Evolutionary conservation across 306 rosid genomes (phyloP).

Genomic region (Betula pendula): DNA sequence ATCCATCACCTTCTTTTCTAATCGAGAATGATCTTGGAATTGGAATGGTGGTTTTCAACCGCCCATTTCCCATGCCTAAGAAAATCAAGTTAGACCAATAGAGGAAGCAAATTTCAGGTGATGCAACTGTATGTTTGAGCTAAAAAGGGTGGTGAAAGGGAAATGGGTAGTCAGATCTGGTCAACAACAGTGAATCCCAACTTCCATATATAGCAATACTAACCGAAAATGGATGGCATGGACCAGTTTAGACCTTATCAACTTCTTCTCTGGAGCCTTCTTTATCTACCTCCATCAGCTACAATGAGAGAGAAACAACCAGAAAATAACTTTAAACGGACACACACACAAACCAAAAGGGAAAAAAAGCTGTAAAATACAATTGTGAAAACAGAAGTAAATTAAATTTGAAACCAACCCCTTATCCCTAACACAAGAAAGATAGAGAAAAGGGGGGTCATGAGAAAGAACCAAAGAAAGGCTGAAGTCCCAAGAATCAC

Average conservation of each 20-base stretch:
- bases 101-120: slow-evolving; percentile 37
- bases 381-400: slow-evolving; percentile 9
- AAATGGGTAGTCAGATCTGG: slow-evolving; percentile 78
- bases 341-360: slow-evolving; percentile 26
- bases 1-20: slow-evolving; percentile 44
- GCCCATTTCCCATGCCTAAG: slow-evolving; percentile 63
- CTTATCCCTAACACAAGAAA: slow-evolving; percentile 67
- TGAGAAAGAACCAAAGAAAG: slow-evolving; percentile 69
- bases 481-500: slow-evolving; percentile 71
- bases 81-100: slow-evolving; percentile 35
- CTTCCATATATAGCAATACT: slow-evolving; percentile 47
- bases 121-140: slow-evolving; percentile 46
- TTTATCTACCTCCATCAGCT: slow-evolving; percentile 48
- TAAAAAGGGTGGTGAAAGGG: slow-evolving; percentile 46
- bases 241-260: slow-evolving; percentile 39
- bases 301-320: slow-evolving; percentile 48
- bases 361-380: not conserved
- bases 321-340: slow-evolving; percentile 44
- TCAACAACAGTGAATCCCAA: slow-evolving; percentile 64
- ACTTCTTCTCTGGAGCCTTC: slow-evolving; percentile 51
- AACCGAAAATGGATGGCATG: slow-evolving; percentile 33
- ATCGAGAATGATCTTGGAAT: slow-evolving; percentile 53
- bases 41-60: slow-evolving; percentile 45
- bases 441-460: slow-evolving; percentile 41
- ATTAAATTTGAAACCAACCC: slow-evolving; percentile 44